Conservation (phyloP, 2,329 filamentous ascomycete genomes). For the Diaporthe destruens region DNA sequence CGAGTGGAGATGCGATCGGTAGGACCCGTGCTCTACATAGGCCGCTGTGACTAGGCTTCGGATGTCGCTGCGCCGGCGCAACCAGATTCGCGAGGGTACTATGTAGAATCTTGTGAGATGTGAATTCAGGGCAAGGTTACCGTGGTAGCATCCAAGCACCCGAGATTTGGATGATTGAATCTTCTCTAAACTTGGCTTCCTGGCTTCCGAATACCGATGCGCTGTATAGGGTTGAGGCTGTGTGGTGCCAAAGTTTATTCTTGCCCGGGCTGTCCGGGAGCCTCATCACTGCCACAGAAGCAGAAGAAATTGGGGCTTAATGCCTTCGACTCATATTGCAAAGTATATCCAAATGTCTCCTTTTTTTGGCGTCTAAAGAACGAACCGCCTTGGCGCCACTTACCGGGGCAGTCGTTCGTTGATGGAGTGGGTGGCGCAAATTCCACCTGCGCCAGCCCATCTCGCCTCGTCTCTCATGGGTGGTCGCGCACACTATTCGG, state of each 20-base stretch:
- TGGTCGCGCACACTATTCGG: background rate
- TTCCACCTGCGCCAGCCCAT: background rate
- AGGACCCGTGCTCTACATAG: background rate
- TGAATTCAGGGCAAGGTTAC: constrained; percentile 9
- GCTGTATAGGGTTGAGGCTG: background rate
- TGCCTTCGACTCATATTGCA: background rate
- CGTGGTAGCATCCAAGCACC: background rate
- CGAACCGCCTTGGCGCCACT: background rate
- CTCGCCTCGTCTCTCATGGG: constrained; percentile 1
- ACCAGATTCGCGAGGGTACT: constrained; percentile 14
- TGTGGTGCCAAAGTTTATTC: background rate
- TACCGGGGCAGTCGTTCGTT: background rate
- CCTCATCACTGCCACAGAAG: background rate
- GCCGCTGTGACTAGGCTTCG: background rate
- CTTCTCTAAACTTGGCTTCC: background rate
- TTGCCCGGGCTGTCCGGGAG: background rate
- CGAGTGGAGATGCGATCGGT: constrained; percentile 18
- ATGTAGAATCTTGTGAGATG: constrained; percentile 33
- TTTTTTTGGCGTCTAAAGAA: background rate
- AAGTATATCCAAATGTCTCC: background rate
- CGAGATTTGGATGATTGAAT: background rate
- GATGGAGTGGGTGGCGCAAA: constrained; percentile 2
- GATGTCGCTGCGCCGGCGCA: constrained; percentile 28
- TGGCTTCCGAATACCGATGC: background rate
- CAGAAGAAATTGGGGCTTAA: background rate